These are phyloP conservation scores for Pichia sp. DNA, from an alignment of 1,139 yeast species.

Conservation along the genomic window DNA sequence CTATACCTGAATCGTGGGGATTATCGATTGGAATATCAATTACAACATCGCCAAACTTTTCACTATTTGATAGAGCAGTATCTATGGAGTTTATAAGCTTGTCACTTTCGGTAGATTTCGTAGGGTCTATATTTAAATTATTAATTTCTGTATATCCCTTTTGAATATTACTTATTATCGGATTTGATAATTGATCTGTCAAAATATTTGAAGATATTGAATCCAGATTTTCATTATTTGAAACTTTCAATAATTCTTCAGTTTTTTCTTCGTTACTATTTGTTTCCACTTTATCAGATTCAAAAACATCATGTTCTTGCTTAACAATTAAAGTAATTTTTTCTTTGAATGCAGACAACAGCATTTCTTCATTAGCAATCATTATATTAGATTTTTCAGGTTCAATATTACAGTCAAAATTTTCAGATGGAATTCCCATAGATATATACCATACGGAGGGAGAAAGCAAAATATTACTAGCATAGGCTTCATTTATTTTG, in stretches of 20 bases:
- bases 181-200: too few relatives aligned
- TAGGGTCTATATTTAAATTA: too few relatives aligned
- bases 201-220: too few relatives aligned
- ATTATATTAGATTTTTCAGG: slow-evolving; percentile 40
- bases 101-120: too few relatives aligned
- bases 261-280: neutral
- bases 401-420: slow-evolving; percentile 38
- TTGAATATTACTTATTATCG: too few relatives aligned
- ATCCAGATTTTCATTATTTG: too few relatives aligned
- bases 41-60: neutral
- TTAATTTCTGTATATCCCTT: too few relatives aligned
- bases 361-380: slow-evolving; percentile 22
- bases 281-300: neutral
- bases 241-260: neutral
- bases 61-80: too few relatives aligned
- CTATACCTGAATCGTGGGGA: neutral
- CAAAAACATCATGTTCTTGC: neutral
- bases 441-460: slow-evolving; percentile 33
- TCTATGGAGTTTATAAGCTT: too few relatives aligned
- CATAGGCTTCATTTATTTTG: slow-evolving; percentile 23
- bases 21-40: neutral
- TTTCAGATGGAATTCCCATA: slow-evolving; percentile 19
- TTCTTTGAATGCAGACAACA: slow-evolving; percentile 1
- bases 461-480: slow-evolving; percentile 17
- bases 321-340: neutral